Evolutionary conservation across 1,284 basidiomycete genomes (phyloP).

Genomic region (Irpex sp.): DNA sequence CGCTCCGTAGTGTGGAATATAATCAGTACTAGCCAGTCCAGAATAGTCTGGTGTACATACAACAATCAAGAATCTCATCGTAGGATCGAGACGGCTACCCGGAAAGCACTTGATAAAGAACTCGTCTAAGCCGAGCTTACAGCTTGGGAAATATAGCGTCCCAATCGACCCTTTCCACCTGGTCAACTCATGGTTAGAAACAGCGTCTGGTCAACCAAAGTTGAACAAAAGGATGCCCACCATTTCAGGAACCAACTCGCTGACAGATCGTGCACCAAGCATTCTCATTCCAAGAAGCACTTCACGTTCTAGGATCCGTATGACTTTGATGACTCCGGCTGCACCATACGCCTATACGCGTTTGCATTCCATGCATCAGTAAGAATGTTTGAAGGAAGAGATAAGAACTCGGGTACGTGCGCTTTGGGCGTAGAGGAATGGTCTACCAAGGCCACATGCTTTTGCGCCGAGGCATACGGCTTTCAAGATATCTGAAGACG

Average conservation of each 20-base stretch:
- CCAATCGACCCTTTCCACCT: conserved; percentile 71
- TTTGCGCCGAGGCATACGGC: conserved; percentile 88
- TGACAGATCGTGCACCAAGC: conserved; percentile 69
- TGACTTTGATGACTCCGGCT: conserved; percentile 74
- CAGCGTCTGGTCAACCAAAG: neutral
- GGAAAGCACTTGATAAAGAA: neutral
- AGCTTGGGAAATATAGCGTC: conserved; percentile 44
- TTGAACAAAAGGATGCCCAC: conserved; percentile 34
- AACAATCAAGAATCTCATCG: neutral
- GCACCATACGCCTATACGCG: conserved; percentile 70
- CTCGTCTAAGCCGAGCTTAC: conserved; percentile 17
- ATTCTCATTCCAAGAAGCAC: conserved; percentile 79
- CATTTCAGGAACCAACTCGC: conserved; percentile 79
- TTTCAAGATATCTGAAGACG: conserved; percentile 73
- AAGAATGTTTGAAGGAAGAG: neutral
- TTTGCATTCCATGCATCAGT: neutral
- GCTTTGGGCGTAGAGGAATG: conserved; percentile 90
- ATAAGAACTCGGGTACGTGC: conserved; percentile 35
- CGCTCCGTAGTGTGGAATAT: no score
- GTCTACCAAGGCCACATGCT: conserved; percentile 86
- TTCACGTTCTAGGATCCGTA: conserved; percentile 76
- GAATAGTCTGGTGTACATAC: neutral
- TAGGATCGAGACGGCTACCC: neutral
- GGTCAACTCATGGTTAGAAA: neutral
- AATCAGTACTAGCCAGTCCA: neutral